These are phyloP conservation scores for Eremochloa ophiuroides DNA, from an alignment of 176 grass and related monocot species.

Conservation along the genomic window DNA sequence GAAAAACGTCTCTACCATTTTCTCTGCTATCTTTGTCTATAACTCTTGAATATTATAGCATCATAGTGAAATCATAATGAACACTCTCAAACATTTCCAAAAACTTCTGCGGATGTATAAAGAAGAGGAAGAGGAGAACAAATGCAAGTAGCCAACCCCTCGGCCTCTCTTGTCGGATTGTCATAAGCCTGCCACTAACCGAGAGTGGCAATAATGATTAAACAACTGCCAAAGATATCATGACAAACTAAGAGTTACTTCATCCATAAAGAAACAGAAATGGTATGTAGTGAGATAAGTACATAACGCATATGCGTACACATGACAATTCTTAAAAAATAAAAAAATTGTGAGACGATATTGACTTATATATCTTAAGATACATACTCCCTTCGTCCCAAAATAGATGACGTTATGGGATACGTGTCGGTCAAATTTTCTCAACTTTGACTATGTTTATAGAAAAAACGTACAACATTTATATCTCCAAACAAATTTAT, in stretches of 20 bases:
- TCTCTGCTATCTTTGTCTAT: background rate
- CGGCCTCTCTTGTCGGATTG: background rate
- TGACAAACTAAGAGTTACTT: background rate
- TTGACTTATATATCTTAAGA: too few species aligned
- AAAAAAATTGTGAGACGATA: too few species aligned
- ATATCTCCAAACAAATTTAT: too few species aligned
- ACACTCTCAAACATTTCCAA: background rate
- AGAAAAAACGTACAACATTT: too few species aligned
- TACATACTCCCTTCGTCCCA: too few species aligned
- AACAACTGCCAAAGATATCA: background rate
- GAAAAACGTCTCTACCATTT: background rate
- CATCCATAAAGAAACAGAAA: background rate
- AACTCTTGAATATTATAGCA: background rate
- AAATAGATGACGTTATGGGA: too few species aligned
- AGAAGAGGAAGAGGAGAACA: background rate
- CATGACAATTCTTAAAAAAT: too few species aligned
- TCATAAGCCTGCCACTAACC: background rate
- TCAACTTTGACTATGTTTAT: too few species aligned
- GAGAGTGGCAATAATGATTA: background rate
- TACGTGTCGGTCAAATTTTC: too few species aligned
- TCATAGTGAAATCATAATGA: background rate
- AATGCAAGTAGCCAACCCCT: background rate
- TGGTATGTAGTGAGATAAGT: background rate
- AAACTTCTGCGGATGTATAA: background rate
- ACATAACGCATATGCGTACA: too few species aligned